Evolutionary conservation across 257 asterid genomes (phyloP), one percentile per base, ranked within the genome.

Genomic region (Ballota nigra): DNA sequence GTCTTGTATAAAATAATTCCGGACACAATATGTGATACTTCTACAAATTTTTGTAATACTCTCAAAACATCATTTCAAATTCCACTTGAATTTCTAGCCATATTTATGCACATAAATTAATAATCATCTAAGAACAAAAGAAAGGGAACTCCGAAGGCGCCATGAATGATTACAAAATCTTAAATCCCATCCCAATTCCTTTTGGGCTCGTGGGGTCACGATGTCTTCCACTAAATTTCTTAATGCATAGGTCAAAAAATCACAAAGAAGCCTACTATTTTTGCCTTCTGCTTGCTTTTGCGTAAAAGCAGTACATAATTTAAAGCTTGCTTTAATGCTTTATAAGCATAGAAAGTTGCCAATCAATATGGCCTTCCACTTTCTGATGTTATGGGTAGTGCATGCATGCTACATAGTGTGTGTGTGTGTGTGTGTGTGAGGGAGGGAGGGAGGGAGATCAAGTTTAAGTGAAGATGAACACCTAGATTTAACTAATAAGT

Each of bases 271-370:
- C 6, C 38, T 41, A 67, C 69, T 19, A 63, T 26, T 59, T 49
- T 52, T 29, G 29, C 68, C 58, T 55, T 65, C 22, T 8, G n/a
- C 65, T 5, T 18, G 45, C 59, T 8, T 56, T 61, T 20, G 57
- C 29, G 61, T 12, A 70, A 63, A 77, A 66, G 69, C 62, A 40
- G 40, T 38, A 67, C 68, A 52, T 79, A 40, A 16, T 71, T 69
- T 71, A 59, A 29, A 63, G 68, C 53, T 26, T 68, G 63, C 29
- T 80, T 76, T 75, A 23, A 68, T 62, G 60, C 80, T 73, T 73
- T 77, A 69, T 69, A 60, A 57, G 70, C 80, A 74, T 61, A 60
- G 51, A 63, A 62, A 75, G 78, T 74, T 38, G 62, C 61, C 53
- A 34, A 28, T 52, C 64, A 71, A 58, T 62, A 72, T 26, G 45